Percentiles rank a stretch among this genome's conserved stretches.
Conservation (phyloP, 176 grass and related monocot genomes). For the Areca catechu region DNA sequence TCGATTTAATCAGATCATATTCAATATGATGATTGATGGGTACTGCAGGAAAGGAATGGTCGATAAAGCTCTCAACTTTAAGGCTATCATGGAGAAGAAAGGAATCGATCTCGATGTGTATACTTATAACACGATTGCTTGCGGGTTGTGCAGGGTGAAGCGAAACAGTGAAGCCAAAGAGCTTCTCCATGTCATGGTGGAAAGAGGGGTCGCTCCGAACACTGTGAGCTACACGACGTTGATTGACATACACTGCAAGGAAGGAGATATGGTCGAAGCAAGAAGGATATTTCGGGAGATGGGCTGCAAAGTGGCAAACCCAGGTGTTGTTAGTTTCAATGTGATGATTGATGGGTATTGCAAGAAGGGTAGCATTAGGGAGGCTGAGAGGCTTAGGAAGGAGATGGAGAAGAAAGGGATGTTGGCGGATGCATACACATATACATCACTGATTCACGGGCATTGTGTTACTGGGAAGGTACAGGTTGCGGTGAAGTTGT, state of each 20-base stretch:
- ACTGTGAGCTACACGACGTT: constrained; percentile 52
- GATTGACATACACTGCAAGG: constrained; percentile 69
- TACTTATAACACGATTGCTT: constrained; percentile 59
- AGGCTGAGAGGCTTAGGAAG: constrained; percentile 68
- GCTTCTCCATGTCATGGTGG: constrained; percentile 60
- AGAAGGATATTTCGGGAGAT: constrained; percentile 69
- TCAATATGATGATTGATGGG: constrained; percentile 74
- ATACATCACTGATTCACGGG: constrained; percentile 64
- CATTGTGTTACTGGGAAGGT: constrained; percentile 67
- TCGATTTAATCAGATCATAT: constrained; percentile 56
- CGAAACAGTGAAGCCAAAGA: constrained; percentile 51
- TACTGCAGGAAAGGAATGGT: constrained; percentile 49
- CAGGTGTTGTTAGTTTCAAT: constrained; percentile 59
- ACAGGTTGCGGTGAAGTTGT: constrained; percentile 50
- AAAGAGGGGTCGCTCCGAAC: constrained; percentile 49
- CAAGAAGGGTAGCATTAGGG: constrained; percentile 60
- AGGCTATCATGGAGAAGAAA: constrained; percentile 57
- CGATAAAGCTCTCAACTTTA: constrained; percentile 53
- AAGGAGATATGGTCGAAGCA: constrained; percentile 79
- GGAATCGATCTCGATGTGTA: constrained; percentile 54
- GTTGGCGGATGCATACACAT: constrained; percentile 60
- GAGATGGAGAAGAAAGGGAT: constrained; percentile 94
- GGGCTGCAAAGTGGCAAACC: constrained; percentile 32
- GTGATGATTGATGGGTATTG: constrained; percentile 75
- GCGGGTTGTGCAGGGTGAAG: constrained; percentile 50